Evolutionary conservation across 768 basidiomycete species (phyloP), one percentile per base, ranked within the genome.

Genomic region (Rhizopogon vesiculosus): DNA sequence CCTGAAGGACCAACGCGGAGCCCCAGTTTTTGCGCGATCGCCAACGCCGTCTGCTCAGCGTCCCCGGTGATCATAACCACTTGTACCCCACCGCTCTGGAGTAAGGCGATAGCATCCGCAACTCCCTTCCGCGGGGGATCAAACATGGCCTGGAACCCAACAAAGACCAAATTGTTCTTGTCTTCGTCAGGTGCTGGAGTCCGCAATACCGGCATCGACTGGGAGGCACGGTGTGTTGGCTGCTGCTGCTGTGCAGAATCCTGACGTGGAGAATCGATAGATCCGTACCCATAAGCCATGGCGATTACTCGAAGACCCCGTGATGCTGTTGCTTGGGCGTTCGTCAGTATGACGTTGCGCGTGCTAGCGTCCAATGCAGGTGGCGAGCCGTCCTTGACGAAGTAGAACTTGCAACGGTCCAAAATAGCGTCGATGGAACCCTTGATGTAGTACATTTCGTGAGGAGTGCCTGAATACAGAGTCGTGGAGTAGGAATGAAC

Each of bases 21-120:
- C 25, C 95, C 95, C 16, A 98, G 80, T 63, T 91, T 79, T 64
- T 83, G 80, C 38, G 93, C 96, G 55, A 97, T 96, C 48, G 90
- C 84, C 35, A 95, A 65, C 2, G 96, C 95, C 1, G 95, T 98
- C 53, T 86, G 79, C 69, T 94, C 92, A 38, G 93, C 87, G 64
- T 98, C 95, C 4, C 95, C 95, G 0, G 96, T 98, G 66, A 98
- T 97, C 95, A 98, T 98, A 43, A 98, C 87, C n/a, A 98, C 86
- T 64, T 95, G 93, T 48, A 98, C 89, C 5, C 94, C 93, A 25
- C 90, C 94, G 28, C 77, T 73, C 64, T 94, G 91, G 38, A 98
- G 75, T 29, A 89, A 73, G 40, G 78, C 79, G 59, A 98, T 88
- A 18, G 96, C 87, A 62, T 93, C 91, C 3, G 90, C 87, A n/a